These are phyloP conservation scores for Colletotrichum lini DNA, from an alignment of 2,329 filamentous ascomycete genomes.

Conservation along the genomic window DNA sequence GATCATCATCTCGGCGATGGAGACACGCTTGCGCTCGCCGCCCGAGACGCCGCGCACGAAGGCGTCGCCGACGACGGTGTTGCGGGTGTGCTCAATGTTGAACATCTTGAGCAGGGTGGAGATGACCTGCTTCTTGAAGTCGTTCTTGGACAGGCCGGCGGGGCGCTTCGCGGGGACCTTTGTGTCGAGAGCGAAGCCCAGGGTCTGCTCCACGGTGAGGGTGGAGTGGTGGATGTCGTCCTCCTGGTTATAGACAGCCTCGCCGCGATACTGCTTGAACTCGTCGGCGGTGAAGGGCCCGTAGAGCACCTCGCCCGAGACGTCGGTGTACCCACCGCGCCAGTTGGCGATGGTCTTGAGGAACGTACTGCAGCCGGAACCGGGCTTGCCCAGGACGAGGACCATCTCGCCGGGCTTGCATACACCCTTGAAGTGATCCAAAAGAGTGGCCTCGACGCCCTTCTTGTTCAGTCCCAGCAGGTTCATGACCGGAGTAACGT, in stretches of 20 bases:
- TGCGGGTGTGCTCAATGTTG: conserved; percentile 89
- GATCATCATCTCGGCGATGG: conserved; percentile 87
- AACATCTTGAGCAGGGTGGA: conserved; percentile 89
- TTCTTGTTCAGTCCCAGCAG: conserved; percentile 77
- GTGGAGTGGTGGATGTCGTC: conserved; percentile 90
- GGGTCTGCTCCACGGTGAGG: conserved; percentile 88
- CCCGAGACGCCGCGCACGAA: conserved; percentile 87
- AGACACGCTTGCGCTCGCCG: conserved; percentile 84
- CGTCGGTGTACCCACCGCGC: conserved; percentile 67
- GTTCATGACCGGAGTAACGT: conserved; percentile 74
- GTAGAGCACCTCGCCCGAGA: conserved; percentile 80
- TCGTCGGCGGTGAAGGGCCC: conserved; percentile 80
- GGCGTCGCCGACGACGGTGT: conserved; percentile 87
- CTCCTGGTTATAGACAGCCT: conserved; percentile 89
- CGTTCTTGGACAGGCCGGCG: conserved; percentile 77
- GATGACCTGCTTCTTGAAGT: conserved; percentile 84
- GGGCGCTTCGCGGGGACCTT: conserved; percentile 88
- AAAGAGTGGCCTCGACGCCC: conserved; percentile 79
- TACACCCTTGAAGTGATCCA: conserved; percentile 79
- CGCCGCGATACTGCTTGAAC: conserved; percentile 83
- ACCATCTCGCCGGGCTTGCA: conserved; percentile 90
- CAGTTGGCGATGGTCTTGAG: conserved; percentile 79
- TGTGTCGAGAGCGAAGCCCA: conserved; percentile 86
- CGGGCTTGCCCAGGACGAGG: conserved; percentile 83
- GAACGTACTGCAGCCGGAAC: conserved; percentile 79